Evolutionary conservation across 139 green algal species (phyloP).

Genomic region (Chlorella sp.): DNA sequence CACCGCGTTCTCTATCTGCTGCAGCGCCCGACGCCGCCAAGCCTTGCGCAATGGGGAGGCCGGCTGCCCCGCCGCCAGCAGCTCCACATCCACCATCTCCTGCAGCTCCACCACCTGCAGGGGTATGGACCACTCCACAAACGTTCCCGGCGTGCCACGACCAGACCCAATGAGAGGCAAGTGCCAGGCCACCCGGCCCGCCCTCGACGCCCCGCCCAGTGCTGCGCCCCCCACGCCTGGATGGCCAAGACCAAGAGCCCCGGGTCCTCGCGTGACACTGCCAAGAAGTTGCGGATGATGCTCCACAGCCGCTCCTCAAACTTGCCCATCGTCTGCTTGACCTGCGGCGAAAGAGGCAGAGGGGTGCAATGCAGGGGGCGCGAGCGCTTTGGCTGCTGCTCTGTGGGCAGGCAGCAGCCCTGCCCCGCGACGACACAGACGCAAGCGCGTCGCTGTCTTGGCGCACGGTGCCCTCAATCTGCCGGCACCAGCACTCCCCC

Average conservation of each 20-base stretch:
- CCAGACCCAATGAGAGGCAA: too few species aligned
- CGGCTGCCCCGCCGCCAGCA: conserved; percentile 43
- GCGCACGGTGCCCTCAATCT: too few species aligned
- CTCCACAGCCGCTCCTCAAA: conserved; percentile 79
- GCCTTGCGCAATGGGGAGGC: conserved; percentile 41
- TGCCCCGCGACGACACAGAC: neutral
- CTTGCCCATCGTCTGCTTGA: conserved; percentile 48
- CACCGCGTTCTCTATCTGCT: conserved; percentile 52
- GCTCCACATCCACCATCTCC: conserved; percentile 59
- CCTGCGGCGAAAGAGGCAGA: conserved; percentile 23
- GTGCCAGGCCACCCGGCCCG: too few species aligned
- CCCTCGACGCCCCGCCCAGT: too few species aligned
- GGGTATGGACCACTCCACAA: neutral
- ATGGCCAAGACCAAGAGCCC: conserved; percentile 75
- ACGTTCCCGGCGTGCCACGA: too few species aligned
- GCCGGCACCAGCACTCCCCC: neutral
- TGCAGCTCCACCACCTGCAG: conserved; percentile 78
- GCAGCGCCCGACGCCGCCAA: conserved; percentile 47
- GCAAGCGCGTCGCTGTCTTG: too few species aligned
- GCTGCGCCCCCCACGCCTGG: too few species aligned
- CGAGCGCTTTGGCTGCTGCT: neutral
- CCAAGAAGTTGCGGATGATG: conserved; percentile 62
- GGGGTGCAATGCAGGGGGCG: neutral
- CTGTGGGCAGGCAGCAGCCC: too few species aligned
- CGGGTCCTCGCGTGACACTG: conserved; percentile 56